Conservation (phyloP, 2,329 filamentous ascomycete genomes). For the Pseudopyrenochaeta lycopersici region DNA sequence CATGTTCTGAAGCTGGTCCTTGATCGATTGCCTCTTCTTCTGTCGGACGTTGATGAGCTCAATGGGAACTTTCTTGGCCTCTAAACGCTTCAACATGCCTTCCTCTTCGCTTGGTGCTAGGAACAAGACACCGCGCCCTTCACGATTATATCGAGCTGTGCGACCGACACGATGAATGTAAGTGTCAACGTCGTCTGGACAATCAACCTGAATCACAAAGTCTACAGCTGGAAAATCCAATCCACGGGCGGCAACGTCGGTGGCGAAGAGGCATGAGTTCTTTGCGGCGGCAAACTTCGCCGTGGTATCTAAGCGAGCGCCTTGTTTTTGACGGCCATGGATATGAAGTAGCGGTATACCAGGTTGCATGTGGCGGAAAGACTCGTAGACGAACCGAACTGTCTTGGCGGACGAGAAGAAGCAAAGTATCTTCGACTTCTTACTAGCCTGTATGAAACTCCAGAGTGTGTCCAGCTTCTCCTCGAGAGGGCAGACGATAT, state of each 20-base stretch:
- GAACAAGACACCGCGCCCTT: constrained; percentile 88
- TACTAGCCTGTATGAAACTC: constrained; percentile 88
- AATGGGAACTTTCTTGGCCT: constrained; percentile 89
- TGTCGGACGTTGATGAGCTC: constrained; percentile 85
- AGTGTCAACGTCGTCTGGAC: constrained; percentile 94
- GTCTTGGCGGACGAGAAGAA: constrained; percentile 97
- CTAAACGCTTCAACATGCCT: constrained; percentile 86
- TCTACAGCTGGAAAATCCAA: constrained; percentile 97
- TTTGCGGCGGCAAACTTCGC: constrained; percentile 82
- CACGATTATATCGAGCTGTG: constrained; percentile 90
- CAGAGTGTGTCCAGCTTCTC: constrained; percentile 93
- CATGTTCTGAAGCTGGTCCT: constrained; percentile 88
- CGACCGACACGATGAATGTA: constrained; percentile 97
- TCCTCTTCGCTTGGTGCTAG: constrained; percentile 90
- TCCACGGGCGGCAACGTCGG: constrained; percentile 92
- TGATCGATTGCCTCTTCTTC: constrained; percentile 88
- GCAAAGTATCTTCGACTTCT: constrained; percentile 94
- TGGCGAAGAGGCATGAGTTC: constrained; percentile 89
- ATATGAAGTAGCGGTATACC: constrained; percentile 93
- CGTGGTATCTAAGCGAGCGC: constrained; percentile 86
- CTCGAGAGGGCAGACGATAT: constrained; percentile 82
- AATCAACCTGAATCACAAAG: constrained; percentile 99
- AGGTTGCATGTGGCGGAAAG: constrained; percentile 90
- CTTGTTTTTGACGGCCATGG: constrained; percentile 92
- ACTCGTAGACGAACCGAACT: constrained; percentile 94